Evolutionary conservation across 1,139 yeast genomes (phyloP), one percentile per base, ranked within the genome.

Genomic region (Candida tropicalis): DNA sequence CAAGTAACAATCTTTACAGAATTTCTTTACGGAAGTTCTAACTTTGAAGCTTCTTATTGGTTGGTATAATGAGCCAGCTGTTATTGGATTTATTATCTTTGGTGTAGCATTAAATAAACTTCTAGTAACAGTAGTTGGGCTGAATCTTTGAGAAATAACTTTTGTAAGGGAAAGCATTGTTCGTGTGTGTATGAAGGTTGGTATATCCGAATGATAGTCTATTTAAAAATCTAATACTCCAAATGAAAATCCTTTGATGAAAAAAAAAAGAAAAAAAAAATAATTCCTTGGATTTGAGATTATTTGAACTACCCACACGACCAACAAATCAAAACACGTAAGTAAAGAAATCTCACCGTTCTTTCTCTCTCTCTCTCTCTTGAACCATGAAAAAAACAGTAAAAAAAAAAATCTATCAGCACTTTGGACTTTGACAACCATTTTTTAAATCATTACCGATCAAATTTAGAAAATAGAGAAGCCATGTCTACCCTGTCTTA

Each of bases 1-100:
- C 68, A 88, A 77, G 62, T 90, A 91, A 63, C 99, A 93, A 61
- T 89, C 95, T 41, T 84, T 77, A 65, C 98, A 93, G 65, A 88
- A 85, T 72, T 87, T 90, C 73, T 90, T 90, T 45, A 93, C 96
- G 0, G 97, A 81, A 4, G 97, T 84, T 58, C 76, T 67, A 24
- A 72, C 77, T 55, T 74, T 74, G 60, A 66, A 66, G 11, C 62
- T 58, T 54, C 70, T 59, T 9, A 56, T 42, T 16, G 57, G 53
- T 41, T 42, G 46, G 15, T 38, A 48, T 20, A 46, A 36, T 16
- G 46, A 31, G 7, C 41, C 41, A 4, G 40, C 33, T 8, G 48
- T 45, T 22, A 35, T 36, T 23, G 50, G 49, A 12, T 26, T 35
- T 40, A 47, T 41, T 28, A 44, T 25, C 31, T 44, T 55, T n/a